A percentile compares a stretch with the other conserved stretches of the same genome.
Evolutionary conservation across 2,329 filamentous ascomycete genomes (phyloP).

Genomic region (Aspergillus japonicus): DNA sequence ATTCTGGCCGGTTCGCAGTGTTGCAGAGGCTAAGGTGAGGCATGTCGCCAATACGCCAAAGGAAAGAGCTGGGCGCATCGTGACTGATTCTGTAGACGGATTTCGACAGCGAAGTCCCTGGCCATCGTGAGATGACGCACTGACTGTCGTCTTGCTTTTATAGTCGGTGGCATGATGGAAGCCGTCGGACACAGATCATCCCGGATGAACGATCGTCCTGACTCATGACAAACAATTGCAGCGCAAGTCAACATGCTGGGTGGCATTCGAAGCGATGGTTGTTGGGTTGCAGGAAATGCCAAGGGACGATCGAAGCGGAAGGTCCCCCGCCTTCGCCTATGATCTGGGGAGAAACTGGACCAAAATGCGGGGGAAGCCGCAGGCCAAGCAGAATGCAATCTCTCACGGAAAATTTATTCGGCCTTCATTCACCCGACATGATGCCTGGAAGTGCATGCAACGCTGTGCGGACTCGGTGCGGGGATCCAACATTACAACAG

Average conservation of each 20-base stretch:
- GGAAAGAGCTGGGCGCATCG: constrained; percentile 10
- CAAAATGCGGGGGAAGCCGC: neutral
- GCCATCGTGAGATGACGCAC: neutral
- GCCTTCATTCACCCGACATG: neutral
- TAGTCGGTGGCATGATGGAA: neutral
- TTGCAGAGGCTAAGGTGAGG: constrained; percentile 13
- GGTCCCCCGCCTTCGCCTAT: neutral
- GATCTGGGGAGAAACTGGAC: neutral
- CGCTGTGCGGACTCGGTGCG: no score
- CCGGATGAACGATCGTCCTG: neutral
- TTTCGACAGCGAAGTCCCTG: neutral
- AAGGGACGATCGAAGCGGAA: neutral
- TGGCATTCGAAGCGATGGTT: neutral
- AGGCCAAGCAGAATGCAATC: neutral
- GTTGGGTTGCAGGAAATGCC: neutral
- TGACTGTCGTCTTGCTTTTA: neutral
- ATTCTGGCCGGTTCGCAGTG: constrained; percentile 21
- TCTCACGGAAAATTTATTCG: neutral
- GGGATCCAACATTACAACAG: no score
- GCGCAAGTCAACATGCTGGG: neutral
- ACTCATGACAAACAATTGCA: neutral
- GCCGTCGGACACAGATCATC: neutral
- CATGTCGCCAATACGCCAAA: constrained; percentile 10
- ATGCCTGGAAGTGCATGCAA: no score
- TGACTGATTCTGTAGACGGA: neutral